These are phyloP conservation scores for Penicillium waksmanii DNA, from an alignment of 495 filamentous ascomycete genomes.

Conservation along the genomic window DNA sequence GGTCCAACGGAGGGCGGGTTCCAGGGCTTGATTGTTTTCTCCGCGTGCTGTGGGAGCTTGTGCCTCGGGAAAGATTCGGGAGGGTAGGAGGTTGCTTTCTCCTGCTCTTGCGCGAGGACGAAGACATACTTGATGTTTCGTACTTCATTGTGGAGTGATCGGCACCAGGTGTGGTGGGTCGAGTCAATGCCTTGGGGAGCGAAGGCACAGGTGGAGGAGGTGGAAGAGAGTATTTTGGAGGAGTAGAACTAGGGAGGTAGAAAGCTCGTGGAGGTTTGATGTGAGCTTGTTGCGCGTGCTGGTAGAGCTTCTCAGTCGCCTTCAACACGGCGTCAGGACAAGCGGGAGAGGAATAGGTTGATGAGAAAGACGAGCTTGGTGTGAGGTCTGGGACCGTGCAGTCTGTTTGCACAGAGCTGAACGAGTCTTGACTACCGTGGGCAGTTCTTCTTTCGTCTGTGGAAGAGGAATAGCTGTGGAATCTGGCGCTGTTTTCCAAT, in stretches of 20 bases:
- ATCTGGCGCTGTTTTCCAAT: slow-evolving; percentile 38
- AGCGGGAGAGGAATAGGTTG: slow-evolving; percentile 38
- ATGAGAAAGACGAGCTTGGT: slow-evolving; percentile 53
- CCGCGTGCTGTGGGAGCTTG: slow-evolving; percentile 22
- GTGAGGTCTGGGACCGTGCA: slow-evolving; percentile 45
- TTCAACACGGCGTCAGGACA: slow-evolving; percentile 38
- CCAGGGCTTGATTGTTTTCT: slow-evolving; percentile 37
- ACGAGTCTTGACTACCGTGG: slow-evolving; percentile 42
- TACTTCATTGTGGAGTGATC: slow-evolving; percentile 41
- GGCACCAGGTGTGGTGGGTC: slow-evolving; percentile 28
- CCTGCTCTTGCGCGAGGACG: slow-evolving; percentile 29
- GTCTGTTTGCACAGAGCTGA: slow-evolving; percentile 43
- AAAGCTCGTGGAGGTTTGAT: slow-evolving; percentile 24
- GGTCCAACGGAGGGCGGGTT: slow-evolving; percentile 39
- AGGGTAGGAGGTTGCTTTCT: slow-evolving; percentile 43
- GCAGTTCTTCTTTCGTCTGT: slow-evolving; percentile 29
- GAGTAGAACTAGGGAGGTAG: slow-evolving; percentile 40
- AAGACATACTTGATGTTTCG: slow-evolving; percentile 30
- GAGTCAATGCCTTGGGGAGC: slow-evolving; percentile 17
- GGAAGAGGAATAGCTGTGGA: slow-evolving; percentile 33
- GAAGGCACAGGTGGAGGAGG: slow-evolving; percentile 37
- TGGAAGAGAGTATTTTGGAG: slow-evolving; percentile 38
- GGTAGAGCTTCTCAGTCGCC: slow-evolving; percentile 36
- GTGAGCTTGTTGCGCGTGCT: slow-evolving; percentile 28
- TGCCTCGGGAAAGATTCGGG: slow-evolving; percentile 31